Evolutionary conservation across 1,284 basidiomycete species (phyloP).

Genomic region (Puccinia hordei): DNA sequence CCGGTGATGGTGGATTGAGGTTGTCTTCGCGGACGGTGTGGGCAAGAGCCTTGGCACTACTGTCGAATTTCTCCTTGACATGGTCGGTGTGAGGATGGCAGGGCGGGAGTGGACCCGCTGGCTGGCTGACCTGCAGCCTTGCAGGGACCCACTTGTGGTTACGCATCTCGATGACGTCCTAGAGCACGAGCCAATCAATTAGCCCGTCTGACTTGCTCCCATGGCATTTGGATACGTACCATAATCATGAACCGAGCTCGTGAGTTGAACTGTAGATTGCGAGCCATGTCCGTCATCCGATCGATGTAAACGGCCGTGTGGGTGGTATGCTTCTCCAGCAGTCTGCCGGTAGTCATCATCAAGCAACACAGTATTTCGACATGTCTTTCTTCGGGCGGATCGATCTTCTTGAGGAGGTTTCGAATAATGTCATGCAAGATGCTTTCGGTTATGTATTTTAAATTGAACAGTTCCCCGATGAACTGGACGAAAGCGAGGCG

Average conservation of each 20-base stretch:
- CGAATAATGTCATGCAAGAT: slow-evolving; percentile 97
- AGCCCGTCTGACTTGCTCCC: not conserved
- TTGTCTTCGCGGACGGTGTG: too few species aligned
- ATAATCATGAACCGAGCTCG: slow-evolving; percentile 35
- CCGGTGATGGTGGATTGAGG: too few species aligned
- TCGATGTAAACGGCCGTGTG: slow-evolving; percentile 92
- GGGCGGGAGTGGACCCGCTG: not conserved
- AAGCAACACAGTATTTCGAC: slow-evolving; percentile 94
- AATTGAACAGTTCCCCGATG: slow-evolving; percentile 96
- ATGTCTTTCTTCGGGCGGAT: slow-evolving; percentile 94
- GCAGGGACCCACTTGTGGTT: slow-evolving; percentile 27
- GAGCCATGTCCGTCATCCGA: slow-evolving; percentile 78
- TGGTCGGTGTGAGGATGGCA: not conserved
- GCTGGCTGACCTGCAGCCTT: not conserved
- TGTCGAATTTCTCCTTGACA: not conserved
- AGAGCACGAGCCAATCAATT: not conserved
- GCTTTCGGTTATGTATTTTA: slow-evolving; percentile 87
- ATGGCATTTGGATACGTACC: slow-evolving; percentile 51
- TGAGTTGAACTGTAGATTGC: slow-evolving; percentile 61
- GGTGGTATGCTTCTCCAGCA: slow-evolving; percentile 78
- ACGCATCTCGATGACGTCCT: slow-evolving; percentile 36
- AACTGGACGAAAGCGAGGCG: slow-evolving; percentile 96
- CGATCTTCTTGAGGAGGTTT: slow-evolving; percentile 70
- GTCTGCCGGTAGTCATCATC: slow-evolving; percentile 79
- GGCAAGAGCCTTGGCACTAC: too few species aligned